Evolutionary conservation across 176 grass and related monocot genomes (phyloP).

Genomic region (Triticum timopheevii): DNA sequence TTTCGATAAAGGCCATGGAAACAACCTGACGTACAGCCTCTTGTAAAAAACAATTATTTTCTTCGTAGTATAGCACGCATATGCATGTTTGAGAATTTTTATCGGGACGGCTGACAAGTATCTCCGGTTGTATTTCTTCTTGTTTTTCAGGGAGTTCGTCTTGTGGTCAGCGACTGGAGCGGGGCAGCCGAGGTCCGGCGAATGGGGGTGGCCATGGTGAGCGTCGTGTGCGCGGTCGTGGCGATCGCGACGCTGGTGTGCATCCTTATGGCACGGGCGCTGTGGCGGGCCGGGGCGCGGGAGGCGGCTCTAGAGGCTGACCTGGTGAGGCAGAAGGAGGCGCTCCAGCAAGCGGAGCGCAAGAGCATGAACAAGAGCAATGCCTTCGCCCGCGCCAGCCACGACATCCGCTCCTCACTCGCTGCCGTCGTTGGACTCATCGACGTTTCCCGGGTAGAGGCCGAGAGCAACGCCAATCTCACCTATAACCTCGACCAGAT

Average conservation of each 20-base stretch:
- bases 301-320: slow-evolving; percentile 48
- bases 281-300: slow-evolving; percentile 7
- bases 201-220: neutral
- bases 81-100: too few species aligned
- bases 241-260: neutral
- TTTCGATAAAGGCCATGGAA: too few species aligned
- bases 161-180: neutral
- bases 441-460: slow-evolving; percentile 36
- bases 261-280: neutral
- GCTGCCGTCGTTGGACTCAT: slow-evolving; percentile 47
- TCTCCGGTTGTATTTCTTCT: too few species aligned
- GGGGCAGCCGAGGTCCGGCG: too few species aligned
- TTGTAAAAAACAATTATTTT: too few species aligned
- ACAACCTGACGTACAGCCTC: too few species aligned
- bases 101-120: too few species aligned
- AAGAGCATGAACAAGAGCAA: slow-evolving; percentile 95
- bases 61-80: too few species aligned
- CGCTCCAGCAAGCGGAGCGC: slow-evolving; percentile 66
- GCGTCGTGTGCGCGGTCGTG: neutral
- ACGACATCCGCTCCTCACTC: slow-evolving; percentile 64
- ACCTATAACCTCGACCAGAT: slow-evolving; percentile 49
- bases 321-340: slow-evolving; percentile 59
- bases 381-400: slow-evolving; percentile 66
- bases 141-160: neutral
- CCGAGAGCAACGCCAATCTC: slow-evolving; percentile 25